A percentile compares a stretch with the other conserved stretches of the same genome.
Conservation (phyloP, 2,329 filamentous ascomycete genomes). For the Talaromyces piceae region DNA sequence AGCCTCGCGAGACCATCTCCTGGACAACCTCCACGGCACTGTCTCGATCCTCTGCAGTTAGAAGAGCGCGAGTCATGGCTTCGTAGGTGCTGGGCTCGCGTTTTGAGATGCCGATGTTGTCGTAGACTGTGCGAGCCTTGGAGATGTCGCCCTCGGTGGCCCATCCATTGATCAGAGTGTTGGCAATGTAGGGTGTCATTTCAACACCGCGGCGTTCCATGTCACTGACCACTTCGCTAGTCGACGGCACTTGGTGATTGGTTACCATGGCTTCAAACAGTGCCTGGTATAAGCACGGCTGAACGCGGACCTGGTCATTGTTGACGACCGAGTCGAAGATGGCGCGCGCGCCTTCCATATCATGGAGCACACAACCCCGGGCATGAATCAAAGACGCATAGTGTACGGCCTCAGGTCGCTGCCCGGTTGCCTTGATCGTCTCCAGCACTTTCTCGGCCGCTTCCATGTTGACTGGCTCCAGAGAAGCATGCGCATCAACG, state of each 20-base stretch:
- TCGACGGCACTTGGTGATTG: constrained; percentile 75
- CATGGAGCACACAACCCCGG: constrained; percentile 86
- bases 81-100: constrained; percentile 98
- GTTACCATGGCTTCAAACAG: constrained; percentile 97
- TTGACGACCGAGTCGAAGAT: constrained; percentile 76
- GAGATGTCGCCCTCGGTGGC: constrained; percentile 71
- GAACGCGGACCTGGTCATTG: constrained; percentile 59
- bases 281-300: constrained; percentile 88
- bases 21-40: constrained; percentile 71
- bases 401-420: constrained; percentile 82
- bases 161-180: constrained; percentile 97
- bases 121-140: constrained; percentile 73
- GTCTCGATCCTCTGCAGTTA: constrained; percentile 72
- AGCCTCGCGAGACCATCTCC: constrained; percentile 86
- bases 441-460: constrained; percentile 79
- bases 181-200: constrained; percentile 95
- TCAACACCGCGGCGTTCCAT: constrained; percentile 71
- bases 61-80: constrained; percentile 90
- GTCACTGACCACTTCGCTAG: constrained; percentile 62
- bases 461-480: constrained; percentile 83
- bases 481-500: constrained; percentile 87
- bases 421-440: constrained; percentile 65
- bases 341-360: constrained; percentile 72
- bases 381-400: constrained; percentile 95
- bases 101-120: constrained; percentile 65